These are phyloP conservation scores for Luzula sylvatica DNA, from an alignment of 176 grass and related monocot species.

Conservation along the genomic window DNA sequence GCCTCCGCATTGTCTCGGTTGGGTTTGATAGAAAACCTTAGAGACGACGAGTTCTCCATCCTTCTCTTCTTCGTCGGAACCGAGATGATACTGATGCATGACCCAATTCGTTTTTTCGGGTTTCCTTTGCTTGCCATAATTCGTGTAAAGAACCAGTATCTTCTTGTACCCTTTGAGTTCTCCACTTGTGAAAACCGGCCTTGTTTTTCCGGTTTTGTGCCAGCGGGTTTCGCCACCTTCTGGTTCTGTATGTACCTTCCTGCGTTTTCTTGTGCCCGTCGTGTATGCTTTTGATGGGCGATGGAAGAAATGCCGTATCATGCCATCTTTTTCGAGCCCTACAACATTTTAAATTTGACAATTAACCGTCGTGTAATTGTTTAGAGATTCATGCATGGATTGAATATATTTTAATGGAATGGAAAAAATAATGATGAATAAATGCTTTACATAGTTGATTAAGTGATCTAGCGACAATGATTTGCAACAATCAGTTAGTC, in stretches of 20 bases:
- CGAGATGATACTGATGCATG: slow-evolving; percentile 94
- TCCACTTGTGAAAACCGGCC: slow-evolving; percentile 48
- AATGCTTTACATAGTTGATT: too few species aligned
- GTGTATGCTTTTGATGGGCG: slow-evolving; percentile 94
- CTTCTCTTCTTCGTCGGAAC: slow-evolving; percentile 72
- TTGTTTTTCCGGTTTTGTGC: slow-evolving; percentile 98
- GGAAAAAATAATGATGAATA: too few species aligned
- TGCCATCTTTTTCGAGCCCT: slow-evolving; percentile 84
- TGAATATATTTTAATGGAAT: too few species aligned
- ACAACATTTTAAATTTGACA: neutral
- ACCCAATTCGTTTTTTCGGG: slow-evolving; percentile 93
- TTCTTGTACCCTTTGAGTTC: slow-evolving; percentile 57
- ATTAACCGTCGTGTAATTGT: too few species aligned
- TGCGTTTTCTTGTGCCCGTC: slow-evolving; percentile 80
- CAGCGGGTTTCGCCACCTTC: slow-evolving; percentile 91
- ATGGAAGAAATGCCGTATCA: slow-evolving; percentile 98
- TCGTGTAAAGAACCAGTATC: slow-evolving; percentile 92
- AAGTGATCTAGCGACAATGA: too few species aligned
- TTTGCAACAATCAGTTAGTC: too few species aligned
- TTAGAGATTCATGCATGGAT: too few species aligned
- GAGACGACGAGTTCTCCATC: slow-evolving; percentile 96
- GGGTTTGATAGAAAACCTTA: slow-evolving; percentile 97
- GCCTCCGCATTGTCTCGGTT: slow-evolving; percentile 74
- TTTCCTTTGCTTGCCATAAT: slow-evolving; percentile 89
- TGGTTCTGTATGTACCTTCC: slow-evolving; percentile 88